Conservation (phyloP, 2,329 filamentous ascomycete species). For the Aspergillus calidoustus region DNA sequence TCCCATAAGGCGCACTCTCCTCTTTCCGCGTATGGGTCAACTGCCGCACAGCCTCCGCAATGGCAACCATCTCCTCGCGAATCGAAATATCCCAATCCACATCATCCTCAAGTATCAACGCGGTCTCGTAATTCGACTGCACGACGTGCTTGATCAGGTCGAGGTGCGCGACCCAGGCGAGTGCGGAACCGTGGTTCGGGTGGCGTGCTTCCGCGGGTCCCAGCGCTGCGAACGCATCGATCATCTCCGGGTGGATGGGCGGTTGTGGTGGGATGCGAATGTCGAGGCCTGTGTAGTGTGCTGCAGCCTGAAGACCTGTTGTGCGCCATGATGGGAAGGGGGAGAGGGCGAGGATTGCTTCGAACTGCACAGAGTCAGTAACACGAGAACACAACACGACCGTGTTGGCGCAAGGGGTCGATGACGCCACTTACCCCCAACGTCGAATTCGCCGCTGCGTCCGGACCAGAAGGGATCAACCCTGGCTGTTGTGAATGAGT, state of each 20-base stretch:
- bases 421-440: conserved; percentile 9
- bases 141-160: conserved; percentile 32
- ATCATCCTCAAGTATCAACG: conserved; percentile 50
- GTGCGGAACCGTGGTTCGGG: conserved; percentile 32
- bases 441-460: conserved; percentile 12
- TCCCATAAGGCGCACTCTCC: conserved; percentile 33
- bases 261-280: conserved; percentile 41
- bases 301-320: conserved; percentile 41
- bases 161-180: conserved; percentile 49
- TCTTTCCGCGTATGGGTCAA: conserved; percentile 24
- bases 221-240: conserved; percentile 34
- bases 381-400: background rate
- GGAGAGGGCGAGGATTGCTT: conserved; percentile 40
- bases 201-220: conserved; percentile 19
- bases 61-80: conserved; percentile 34
- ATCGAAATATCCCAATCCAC: conserved; percentile 45
- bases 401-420: background rate
- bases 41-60: conserved; percentile 38
- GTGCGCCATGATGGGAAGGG: conserved; percentile 42
- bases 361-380: conserved; percentile 16
- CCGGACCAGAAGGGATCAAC: background rate
- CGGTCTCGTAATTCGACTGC: conserved; percentile 27
- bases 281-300: conserved; percentile 37
- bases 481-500: background rate
- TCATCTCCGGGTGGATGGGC: conserved; percentile 31